Evolutionary conservation across 805 yeast genomes (phyloP).

Genomic region (Dipodascus geniculatus): DNA sequence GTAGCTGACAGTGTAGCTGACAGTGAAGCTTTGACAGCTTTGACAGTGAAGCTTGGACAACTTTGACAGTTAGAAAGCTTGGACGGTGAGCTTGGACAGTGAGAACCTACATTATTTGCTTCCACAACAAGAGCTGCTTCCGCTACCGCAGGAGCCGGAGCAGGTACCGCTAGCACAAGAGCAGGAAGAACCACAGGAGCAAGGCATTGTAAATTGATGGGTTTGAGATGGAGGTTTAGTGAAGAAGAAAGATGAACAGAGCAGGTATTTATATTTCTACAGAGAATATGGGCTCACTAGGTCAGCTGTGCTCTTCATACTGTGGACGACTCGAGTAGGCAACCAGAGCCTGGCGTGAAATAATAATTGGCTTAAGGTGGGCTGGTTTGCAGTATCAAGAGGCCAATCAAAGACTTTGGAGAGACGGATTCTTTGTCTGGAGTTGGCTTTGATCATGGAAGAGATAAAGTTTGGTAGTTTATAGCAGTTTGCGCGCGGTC

Average conservation of each 20-base stretch:
- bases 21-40: too few relatives aligned
- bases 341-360: background rate
- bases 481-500: too few relatives aligned
- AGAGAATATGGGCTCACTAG: background rate
- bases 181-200: background rate
- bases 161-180: background rate
- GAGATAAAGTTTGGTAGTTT: too few relatives aligned
- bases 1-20: too few relatives aligned
- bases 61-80: too few relatives aligned
- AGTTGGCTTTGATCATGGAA: too few relatives aligned
- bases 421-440: too few relatives aligned
- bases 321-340: background rate
- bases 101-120: background rate
- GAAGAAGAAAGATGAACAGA: background rate
- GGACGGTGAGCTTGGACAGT: too few relatives aligned
- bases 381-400: too few relatives aligned
- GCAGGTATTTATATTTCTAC: too few relatives aligned
- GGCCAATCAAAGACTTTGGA: too few relatives aligned
- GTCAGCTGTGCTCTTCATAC: background rate
- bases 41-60: too few relatives aligned
- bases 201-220: background rate
- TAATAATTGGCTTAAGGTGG: background rate
- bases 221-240: background rate
- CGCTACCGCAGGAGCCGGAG: background rate
- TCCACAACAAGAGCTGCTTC: background rate